These are phyloP conservation scores for Fragaria vesca DNA, from an alignment of 306 rosid genomes.

Conservation along the genomic window DNA sequence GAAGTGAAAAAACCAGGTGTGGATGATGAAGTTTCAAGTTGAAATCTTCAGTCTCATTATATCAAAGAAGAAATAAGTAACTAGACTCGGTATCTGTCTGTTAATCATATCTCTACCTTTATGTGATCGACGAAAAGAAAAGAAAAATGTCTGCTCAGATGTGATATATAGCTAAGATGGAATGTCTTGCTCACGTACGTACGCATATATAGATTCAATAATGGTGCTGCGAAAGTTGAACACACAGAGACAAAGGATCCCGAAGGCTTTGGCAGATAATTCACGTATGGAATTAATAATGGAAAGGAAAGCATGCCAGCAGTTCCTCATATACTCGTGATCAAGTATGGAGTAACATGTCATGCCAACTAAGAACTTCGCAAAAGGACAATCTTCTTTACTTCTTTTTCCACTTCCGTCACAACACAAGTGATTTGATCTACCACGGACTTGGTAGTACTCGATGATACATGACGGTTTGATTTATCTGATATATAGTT, in stretches of 20 bases:
- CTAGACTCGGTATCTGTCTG: no score
- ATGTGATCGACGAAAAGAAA: no score
- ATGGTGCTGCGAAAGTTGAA: neutral
- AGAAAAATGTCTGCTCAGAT: no score
- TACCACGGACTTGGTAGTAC: neutral
- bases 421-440: neutral
- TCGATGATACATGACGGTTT: neutral
- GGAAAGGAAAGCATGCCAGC: neutral
- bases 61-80: no score
- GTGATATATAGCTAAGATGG: neutral
- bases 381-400: neutral
- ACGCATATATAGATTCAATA: neutral
- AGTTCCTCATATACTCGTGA: neutral
- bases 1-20: neutral
- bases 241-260: neutral
- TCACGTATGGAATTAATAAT: neutral
- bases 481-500: neutral
- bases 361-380: neutral
- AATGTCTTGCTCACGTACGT: neutral
- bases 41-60: no score
- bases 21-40: no score
- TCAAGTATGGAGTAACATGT: conserved; percentile 6
- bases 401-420: neutral
- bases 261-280: neutral
- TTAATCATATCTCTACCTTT: no score